These are phyloP conservation scores for Phanerochaete sordida DNA, from an alignment of 768 basidiomycete species.

Conservation along the genomic window DNA sequence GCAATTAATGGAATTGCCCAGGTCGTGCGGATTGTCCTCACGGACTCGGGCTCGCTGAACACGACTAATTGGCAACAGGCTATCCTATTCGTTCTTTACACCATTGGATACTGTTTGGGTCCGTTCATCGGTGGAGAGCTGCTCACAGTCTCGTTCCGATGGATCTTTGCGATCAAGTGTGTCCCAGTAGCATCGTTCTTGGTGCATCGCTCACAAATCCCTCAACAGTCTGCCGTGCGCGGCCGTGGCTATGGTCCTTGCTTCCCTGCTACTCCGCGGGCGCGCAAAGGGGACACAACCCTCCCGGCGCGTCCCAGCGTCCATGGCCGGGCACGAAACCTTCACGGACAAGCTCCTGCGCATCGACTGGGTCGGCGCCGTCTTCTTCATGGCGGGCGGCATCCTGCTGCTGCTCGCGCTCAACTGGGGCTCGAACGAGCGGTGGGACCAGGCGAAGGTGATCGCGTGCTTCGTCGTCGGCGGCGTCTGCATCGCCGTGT, in stretches of 20 bases:
- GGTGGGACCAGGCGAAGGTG: conserved; percentile 41
- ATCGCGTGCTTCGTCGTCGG: conserved; percentile 47
- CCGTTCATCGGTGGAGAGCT: conserved; percentile 44
- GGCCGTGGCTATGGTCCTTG: conserved; percentile 33
- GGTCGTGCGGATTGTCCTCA: conserved; percentile 41
- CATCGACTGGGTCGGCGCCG: conserved; percentile 47
- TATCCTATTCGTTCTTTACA: conserved; percentile 40
- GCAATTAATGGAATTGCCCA: conserved; percentile 5
- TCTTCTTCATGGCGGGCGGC: conserved; percentile 40
- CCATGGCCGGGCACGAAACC: conserved; percentile 9
- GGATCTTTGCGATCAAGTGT: conserved; percentile 56
- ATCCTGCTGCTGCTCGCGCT: conserved; percentile 47
- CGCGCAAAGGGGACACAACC: conserved; percentile 21
- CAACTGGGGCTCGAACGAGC: conserved; percentile 44
- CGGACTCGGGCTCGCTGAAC: conserved; percentile 41
- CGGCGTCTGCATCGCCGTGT: conserved; percentile 35
- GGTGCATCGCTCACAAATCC: background rate
- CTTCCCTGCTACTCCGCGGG: conserved; percentile 38
- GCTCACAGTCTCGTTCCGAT: conserved; percentile 39
- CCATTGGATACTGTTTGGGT: conserved; percentile 39
- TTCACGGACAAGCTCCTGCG: conserved; percentile 27
- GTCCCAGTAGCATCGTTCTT: conserved; percentile 10
- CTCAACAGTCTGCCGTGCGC: conserved; percentile 36
- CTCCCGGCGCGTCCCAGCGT: conserved; percentile 10
- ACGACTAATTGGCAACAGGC: conserved; percentile 40